phyloP scores from a whole-genome alignment of 768 basidiomycete species.

The Amanita thiersii region DNA sequence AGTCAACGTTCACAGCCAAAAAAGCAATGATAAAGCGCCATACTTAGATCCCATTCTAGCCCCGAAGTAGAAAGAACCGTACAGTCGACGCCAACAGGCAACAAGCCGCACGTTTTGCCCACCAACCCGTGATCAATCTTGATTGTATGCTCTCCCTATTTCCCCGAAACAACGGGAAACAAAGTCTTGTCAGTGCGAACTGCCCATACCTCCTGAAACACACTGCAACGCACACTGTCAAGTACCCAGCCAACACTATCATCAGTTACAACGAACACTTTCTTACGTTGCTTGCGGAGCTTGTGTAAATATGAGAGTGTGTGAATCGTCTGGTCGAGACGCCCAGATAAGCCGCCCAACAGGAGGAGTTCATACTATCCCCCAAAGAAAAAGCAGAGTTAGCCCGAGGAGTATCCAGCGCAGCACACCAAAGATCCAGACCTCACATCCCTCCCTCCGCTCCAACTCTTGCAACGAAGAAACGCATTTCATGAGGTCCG shows the following conservation, averaged over 20 bases:
- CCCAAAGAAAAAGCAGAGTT: slow-evolving; percentile 17
- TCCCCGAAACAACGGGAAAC: slow-evolving; percentile 1
- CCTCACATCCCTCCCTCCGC: slow-evolving; percentile 25
- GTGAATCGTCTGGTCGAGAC: slow-evolving; percentile 92
- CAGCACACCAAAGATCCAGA: slow-evolving; percentile 15
- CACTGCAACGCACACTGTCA: slow-evolving; percentile 44
- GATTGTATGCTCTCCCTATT: slow-evolving; percentile 79
- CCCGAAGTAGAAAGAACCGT: slow-evolving; percentile 79
- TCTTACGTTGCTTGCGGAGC: slow-evolving; percentile 49
- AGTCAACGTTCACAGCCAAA: not conserved
- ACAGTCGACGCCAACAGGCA: slow-evolving; percentile 79
- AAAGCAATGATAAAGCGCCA: slow-evolving; percentile 14
- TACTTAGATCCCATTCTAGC: slow-evolving; percentile 85
- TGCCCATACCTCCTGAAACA: not conserved
- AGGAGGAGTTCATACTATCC: slow-evolving; percentile 63
- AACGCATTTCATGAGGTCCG: slow-evolving; percentile 95
- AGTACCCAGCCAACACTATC: slow-evolving; percentile 91
- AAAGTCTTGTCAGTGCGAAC: not conserved
- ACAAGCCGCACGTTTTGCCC: slow-evolving; percentile 89
- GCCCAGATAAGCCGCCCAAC: slow-evolving; percentile 83
- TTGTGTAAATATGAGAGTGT: slow-evolving; percentile 82
- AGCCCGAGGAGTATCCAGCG: not conserved
- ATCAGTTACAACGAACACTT: slow-evolving; percentile 76
- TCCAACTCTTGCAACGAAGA: slow-evolving; percentile 53
- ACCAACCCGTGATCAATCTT: slow-evolving; percentile 63